Percentiles rank a stretch among this genome's conserved stretches.
phyloP scores from a whole-genome alignment of 192 early-diverging fungal species.

The Gigaspora rosea region DNA sequence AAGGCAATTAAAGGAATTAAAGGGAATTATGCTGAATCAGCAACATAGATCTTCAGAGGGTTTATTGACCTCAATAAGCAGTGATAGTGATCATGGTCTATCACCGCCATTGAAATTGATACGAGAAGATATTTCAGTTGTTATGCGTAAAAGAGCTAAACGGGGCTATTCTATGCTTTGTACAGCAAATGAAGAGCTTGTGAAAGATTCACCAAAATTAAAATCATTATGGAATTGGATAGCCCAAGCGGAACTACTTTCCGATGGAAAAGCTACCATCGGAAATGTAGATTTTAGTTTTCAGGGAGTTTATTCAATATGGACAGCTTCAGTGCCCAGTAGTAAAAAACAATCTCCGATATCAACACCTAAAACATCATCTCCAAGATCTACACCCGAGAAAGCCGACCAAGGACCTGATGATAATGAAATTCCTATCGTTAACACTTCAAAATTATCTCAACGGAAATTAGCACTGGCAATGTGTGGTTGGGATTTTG shows the following conservation, averaged over 20 bases:
- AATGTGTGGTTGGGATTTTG: conserved; percentile 55
- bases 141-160: conserved; percentile 76
- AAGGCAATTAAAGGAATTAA: conserved; percentile 7
- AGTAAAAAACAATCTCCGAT: conserved; percentile 44
- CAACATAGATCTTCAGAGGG: not conserved
- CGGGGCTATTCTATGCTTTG: conserved; percentile 78
- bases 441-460: conserved; percentile 47
- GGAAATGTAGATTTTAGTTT: conserved; percentile 55
- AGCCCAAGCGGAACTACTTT: conserved; percentile 40
- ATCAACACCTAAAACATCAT: conserved; percentile 38
- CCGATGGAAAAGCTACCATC: conserved; percentile 41
- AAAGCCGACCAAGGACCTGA: conserved; percentile 34
- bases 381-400: conserved; percentile 36
- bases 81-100: too few relatives aligned
- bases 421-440: conserved; percentile 46
- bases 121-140: conserved; percentile 70
- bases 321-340: conserved; percentile 32
- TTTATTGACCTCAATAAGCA: too few relatives aligned
- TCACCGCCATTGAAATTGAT: too few relatives aligned
- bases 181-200: conserved; percentile 44
- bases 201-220: conserved; percentile 53
- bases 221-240: conserved; percentile 57
- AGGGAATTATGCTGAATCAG: not conserved
- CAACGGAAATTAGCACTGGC: conserved; percentile 51
- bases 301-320: conserved; percentile 54